Conservation (phyloP, 2,329 filamentous ascomycete genomes). For the Aspergillus sp. region DNA sequence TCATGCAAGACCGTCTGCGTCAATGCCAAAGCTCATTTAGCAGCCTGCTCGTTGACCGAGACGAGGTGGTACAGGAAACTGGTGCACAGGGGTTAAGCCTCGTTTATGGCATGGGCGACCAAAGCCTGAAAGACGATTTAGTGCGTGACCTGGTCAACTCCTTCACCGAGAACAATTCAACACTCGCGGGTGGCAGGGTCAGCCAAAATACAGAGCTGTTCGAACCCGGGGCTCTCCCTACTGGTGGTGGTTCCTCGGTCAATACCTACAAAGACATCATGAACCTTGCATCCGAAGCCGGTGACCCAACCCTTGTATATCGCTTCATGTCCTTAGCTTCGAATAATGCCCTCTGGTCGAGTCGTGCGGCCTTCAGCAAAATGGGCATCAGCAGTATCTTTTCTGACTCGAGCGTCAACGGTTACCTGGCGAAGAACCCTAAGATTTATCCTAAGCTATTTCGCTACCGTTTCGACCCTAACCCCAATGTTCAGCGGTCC, state of each 20-base stretch:
- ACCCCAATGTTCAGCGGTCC: constrained; percentile 84
- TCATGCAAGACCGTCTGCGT: constrained; percentile 72
- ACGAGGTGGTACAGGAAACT: constrained; percentile 94
- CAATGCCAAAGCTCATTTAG: constrained; percentile 87
- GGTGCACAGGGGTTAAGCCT: constrained; percentile 87
- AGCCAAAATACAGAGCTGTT: constrained; percentile 91
- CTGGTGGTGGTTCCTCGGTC: constrained; percentile 82
- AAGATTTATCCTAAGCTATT: constrained; percentile 95
- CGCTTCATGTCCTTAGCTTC: constrained; percentile 97
- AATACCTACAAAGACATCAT: constrained; percentile 99
- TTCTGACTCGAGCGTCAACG: constrained; percentile 72
- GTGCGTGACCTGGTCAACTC: constrained; percentile 85
- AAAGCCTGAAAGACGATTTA: constrained; percentile 74
- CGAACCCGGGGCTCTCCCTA: constrained; percentile 84
- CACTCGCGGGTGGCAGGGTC: constrained; percentile 72
- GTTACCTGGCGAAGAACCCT: constrained; percentile 74
- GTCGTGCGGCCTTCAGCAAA: constrained; percentile 90
- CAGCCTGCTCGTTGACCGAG: constrained; percentile 78
- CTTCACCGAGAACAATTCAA: constrained; percentile 69
- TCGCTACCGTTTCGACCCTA: constrained; percentile 92
- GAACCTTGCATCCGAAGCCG: constrained; percentile 90
- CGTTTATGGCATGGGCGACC: constrained; percentile 90
- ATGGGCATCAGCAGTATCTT: constrained; percentile 92
- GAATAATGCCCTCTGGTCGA: constrained; percentile 95
- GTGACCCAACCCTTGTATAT: constrained; percentile 94